A percentile compares a stretch with the other conserved stretches of the same genome.
phyloP scores from a whole-genome alignment of 1,284 basidiomycete species.

The Trichosporon ovoides region DNA sequence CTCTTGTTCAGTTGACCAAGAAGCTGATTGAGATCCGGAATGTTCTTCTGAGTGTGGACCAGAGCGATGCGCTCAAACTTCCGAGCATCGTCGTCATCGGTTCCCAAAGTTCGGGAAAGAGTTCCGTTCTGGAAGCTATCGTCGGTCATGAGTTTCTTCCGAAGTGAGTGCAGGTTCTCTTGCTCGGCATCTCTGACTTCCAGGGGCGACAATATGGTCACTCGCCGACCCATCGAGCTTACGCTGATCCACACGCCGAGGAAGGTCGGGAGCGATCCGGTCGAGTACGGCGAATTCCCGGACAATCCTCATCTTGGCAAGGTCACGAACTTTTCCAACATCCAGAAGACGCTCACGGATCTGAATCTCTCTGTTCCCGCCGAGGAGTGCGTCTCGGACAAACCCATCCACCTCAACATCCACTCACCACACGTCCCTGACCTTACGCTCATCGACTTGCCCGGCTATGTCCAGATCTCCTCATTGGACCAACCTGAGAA shows the following conservation, averaged over 20 bases:
- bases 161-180: constrained; percentile 59
- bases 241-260: constrained; percentile 87
- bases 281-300: constrained; percentile 93
- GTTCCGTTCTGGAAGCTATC: constrained; percentile 92
- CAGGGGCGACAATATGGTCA: constrained; percentile 99
- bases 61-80: constrained; percentile 85
- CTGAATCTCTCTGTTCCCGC: constrained; percentile 89
- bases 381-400: constrained; percentile 82
- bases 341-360: constrained; percentile 89
- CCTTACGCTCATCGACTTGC: constrained; percentile 92
- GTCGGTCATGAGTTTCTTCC: constrained; percentile 98
- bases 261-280: constrained; percentile 55
- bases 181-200: neutral
- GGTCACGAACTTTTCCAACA: constrained; percentile 80
- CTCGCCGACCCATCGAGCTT: constrained; percentile 92
- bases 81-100: constrained; percentile 98
- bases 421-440: constrained; percentile 95
- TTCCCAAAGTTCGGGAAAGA: constrained; percentile 96
- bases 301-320: constrained; percentile 63
- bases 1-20: constrained; percentile 74
- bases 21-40: constrained; percentile 95
- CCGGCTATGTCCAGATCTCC: constrained; percentile 93
- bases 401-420: constrained; percentile 94
- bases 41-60: constrained; percentile 90
- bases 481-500: constrained; percentile 93